Percentiles rank a stretch among this genome's conserved stretches.
Conservation (phyloP, 1,284 basidiomycete genomes). For the Coniophora puteana region DNA sequence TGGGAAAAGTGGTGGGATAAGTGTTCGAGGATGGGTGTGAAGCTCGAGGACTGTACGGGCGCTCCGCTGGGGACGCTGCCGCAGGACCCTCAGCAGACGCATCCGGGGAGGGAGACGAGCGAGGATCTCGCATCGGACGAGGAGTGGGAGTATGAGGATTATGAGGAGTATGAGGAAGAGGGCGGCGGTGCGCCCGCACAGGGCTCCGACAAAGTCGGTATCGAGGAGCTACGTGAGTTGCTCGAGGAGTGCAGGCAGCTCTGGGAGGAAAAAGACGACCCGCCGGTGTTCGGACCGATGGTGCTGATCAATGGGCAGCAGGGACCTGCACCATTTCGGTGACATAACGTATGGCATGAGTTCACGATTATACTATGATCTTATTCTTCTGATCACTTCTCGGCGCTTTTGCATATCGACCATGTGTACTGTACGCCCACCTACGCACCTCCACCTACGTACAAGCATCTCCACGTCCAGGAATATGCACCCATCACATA, state of each 20-base stretch:
- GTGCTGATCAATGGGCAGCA: too few relatives aligned
- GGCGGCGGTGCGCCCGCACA: slow-evolving; percentile 31
- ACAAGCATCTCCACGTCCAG: too few relatives aligned
- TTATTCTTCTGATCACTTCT: too few relatives aligned
- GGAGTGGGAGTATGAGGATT: slow-evolving; percentile 21
- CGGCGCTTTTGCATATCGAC: too few relatives aligned
- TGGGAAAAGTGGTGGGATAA: slow-evolving; percentile 68
- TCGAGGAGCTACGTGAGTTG: slow-evolving; percentile 40
- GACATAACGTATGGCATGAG: too few relatives aligned
- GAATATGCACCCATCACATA: too few relatives aligned
- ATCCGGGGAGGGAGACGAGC: slow-evolving; percentile 31
- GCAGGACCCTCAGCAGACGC: slow-evolving; percentile 32
- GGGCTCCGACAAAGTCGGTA: slow-evolving; percentile 23
- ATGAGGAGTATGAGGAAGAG: slow-evolving; percentile 27
- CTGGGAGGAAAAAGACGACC: slow-evolving; percentile 35
- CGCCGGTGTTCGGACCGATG: too few relatives aligned
- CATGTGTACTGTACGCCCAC: too few relatives aligned
- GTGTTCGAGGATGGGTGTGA: slow-evolving; percentile 42
- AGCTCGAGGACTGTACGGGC: slow-evolving; percentile 69
- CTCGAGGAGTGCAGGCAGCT: slow-evolving; percentile 48
- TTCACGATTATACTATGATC: too few relatives aligned
- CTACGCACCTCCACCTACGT: too few relatives aligned
- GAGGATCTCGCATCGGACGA: slow-evolving; percentile 22
- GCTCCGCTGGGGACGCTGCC: slow-evolving; percentile 55
- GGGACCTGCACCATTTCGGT: too few relatives aligned